Percentiles rank a stretch among this genome's conserved stretches.
Conservation (phyloP, 2,329 filamentous ascomycete genomes). For the Colletotrichum sp. region DNA sequence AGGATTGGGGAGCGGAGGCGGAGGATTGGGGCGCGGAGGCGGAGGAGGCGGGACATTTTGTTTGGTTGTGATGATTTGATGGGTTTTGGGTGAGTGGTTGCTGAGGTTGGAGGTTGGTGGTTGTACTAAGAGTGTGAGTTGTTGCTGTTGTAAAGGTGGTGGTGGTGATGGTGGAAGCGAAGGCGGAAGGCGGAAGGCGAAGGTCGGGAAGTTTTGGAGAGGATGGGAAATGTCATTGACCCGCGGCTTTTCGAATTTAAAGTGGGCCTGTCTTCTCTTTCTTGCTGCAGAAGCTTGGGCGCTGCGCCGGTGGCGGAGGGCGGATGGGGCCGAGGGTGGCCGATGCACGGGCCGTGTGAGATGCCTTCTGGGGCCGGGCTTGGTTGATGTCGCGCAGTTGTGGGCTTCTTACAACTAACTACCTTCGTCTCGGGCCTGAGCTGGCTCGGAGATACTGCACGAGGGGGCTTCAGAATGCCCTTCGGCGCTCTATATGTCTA, state of each 20-base stretch:
- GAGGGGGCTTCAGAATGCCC: too few relatives aligned
- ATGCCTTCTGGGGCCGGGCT: too few relatives aligned
- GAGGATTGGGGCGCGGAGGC: conserved; percentile 23
- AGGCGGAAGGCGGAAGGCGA: background rate
- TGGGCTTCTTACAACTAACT: too few relatives aligned
- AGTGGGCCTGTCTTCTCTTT: background rate
- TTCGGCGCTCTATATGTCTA: too few relatives aligned
- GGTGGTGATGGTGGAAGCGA: background rate
- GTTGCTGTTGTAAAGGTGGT: too few relatives aligned
- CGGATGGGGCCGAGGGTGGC: background rate
- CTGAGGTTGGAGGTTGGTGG: background rate
- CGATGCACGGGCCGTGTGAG: background rate
- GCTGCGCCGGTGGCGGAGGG: background rate
- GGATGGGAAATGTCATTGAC: conserved; percentile 5
- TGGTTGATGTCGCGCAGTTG: background rate
- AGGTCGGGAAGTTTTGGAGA: background rate
- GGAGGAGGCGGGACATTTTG: conserved; percentile 30
- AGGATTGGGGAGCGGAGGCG: conserved; percentile 15
- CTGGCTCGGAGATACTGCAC: too few relatives aligned
- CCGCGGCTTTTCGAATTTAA: background rate
- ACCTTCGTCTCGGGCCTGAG: too few relatives aligned
- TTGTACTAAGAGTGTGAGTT: background rate
- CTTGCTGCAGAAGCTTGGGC: background rate
- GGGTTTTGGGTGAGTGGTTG: background rate
- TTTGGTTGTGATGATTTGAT: background rate